Evolutionary conservation across 176 grass and related monocot genomes (phyloP).

Genomic region (Phyllostachys edulis): DNA sequence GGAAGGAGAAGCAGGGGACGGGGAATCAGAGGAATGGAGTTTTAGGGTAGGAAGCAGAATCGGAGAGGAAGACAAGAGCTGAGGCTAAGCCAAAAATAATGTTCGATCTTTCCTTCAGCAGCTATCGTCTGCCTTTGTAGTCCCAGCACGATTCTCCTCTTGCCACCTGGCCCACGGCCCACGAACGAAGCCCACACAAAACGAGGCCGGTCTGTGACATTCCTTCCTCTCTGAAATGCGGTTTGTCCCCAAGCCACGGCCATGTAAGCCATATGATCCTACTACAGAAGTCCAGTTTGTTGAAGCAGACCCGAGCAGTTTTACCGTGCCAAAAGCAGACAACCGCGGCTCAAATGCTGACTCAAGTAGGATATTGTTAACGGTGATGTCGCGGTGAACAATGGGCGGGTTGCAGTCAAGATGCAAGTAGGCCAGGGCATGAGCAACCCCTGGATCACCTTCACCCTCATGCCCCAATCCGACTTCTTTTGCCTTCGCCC

Average conservation of each 20-base stretch:
- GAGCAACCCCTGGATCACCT: slow-evolving; percentile 69
- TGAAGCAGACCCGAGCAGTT: slow-evolving; percentile 49
- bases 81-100: too few species aligned
- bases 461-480: slow-evolving; percentile 69
- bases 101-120: too few species aligned
- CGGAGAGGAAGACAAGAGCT: too few species aligned
- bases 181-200: too few species aligned
- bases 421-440: slow-evolving; percentile 74
- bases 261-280: slow-evolving; percentile 86
- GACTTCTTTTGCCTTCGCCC: slow-evolving; percentile 60
- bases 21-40: too few species aligned
- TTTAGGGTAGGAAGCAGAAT: too few species aligned
- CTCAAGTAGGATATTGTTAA: slow-evolving; percentile 78
- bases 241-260: neutral
- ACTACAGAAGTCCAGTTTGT: slow-evolving; percentile 84
- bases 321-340: slow-evolving; percentile 81
- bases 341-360: slow-evolving; percentile 63
- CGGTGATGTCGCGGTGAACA: slow-evolving; percentile 71
- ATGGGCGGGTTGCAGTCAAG: slow-evolving; percentile 66
- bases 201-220: too few species aligned
- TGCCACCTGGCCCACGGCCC: too few species aligned
- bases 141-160: too few species aligned
- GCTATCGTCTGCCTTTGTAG: too few species aligned
- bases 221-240: too few species aligned
- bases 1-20: too few species aligned